These are phyloP conservation scores for Myxozyma melibiosi DNA, from an alignment of 805 yeast genomes.

Conservation along the genomic window DNA sequence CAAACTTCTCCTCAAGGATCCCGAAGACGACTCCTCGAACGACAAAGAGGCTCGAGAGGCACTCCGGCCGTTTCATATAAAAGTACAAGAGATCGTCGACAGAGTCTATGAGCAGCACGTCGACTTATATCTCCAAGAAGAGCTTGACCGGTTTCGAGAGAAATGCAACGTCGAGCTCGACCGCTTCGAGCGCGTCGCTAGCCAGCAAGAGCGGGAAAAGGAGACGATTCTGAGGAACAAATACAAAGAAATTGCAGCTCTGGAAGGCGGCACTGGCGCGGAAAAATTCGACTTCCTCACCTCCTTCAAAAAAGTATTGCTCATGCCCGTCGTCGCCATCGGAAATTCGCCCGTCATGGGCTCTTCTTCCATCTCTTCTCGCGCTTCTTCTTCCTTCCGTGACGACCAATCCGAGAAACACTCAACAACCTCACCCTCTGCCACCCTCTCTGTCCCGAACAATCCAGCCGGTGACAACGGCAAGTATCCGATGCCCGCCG, in stretches of 20 bases:
- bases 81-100: constrained; percentile 35
- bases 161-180: constrained; percentile 38
- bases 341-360: constrained; percentile 9
- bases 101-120: constrained; percentile 38
- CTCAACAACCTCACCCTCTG: not conserved
- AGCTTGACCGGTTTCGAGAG: constrained; percentile 36
- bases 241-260: constrained; percentile 40
- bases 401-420: constrained; percentile 22
- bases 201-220: constrained; percentile 52
- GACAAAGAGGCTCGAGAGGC: constrained; percentile 6
- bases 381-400: constrained; percentile 11
- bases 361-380: constrained; percentile 10
- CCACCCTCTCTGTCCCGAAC: not conserved
- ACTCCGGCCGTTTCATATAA: constrained; percentile 14
- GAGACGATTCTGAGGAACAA: constrained; percentile 53
- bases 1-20: constrained; percentile 36
- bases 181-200: constrained; percentile 42
- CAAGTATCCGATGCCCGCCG: constrained; percentile 44
- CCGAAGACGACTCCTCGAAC: constrained; percentile 8
- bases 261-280: constrained; percentile 33
- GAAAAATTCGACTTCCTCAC: constrained; percentile 56
- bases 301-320: constrained; percentile 53
- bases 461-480: not conserved
- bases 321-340: constrained; percentile 41
- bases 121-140: constrained; percentile 40